Base-by-base conservation (phyloP, 73 alveolate genomes). In the Tetrahymena malaccensis region DNA sequence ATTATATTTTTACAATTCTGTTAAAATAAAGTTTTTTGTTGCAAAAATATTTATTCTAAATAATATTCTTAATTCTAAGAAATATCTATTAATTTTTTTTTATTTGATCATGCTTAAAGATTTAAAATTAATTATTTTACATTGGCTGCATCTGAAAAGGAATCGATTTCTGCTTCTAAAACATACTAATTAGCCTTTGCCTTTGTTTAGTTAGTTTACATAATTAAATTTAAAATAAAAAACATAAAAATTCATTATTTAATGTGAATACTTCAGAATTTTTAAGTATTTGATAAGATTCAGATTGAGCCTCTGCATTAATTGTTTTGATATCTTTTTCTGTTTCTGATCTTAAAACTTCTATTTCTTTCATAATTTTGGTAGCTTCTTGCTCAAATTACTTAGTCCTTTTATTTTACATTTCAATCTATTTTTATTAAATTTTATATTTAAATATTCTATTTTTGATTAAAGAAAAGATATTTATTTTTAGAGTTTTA, bases 301-400 rank as follows among this genome's bases (percentile, higher is more conserved):
- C 97, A 31, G 95, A 89, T 55, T 95, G 13, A 0, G 95, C 97
- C 89, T 95, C 34, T 2, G 95, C 95, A 95, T 95, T 34, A 2
- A 95, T 89, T 13, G 94, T 43, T 34, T 43, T 50, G 93, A 95
- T 95, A 35, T 95, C 93, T 89, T 95, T 50, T 35, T 85, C 97
- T 55, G 93, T 95, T 50, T 95, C 94, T 17, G 97, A 89, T 55
- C 95, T 95, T 94, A 95, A 84, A 21, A 95, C 97, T 10, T 50
- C 56, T 4, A 95, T 95, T 17, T 95, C 97, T 85, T 95, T 95
- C 44, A 95, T 10, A 17, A 95, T 95, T 93, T 55, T 85, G 25
- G 93, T 35, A 33, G 97, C 95, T 35, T 95, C 94, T 35, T 95
- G 56, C 34, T 95, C 97, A 95, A 95, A 95, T 34, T 95, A 57